These are phyloP conservation scores for Cubamyces lactineus DNA, from an alignment of 768 basidiomycete species.

Conservation along the genomic window DNA sequence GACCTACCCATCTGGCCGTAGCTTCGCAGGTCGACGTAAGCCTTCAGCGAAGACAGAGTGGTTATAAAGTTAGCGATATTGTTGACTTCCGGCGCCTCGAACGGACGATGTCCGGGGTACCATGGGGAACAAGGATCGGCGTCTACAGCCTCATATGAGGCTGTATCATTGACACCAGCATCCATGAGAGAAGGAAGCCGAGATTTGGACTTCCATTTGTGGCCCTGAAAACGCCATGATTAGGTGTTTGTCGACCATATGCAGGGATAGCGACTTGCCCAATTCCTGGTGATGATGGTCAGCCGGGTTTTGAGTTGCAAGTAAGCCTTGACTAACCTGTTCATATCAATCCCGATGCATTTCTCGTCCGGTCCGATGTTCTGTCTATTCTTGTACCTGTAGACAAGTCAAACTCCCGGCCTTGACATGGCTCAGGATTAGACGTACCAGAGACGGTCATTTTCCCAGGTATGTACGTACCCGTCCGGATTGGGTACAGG, in stretches of 20 bases:
- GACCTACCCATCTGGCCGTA: constrained; percentile 85
- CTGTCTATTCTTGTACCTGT: constrained; percentile 74
- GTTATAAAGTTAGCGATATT: constrained; percentile 72
- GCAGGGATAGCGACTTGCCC: constrained; percentile 42
- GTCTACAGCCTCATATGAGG: background rate
- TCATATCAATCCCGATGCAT: constrained; percentile 79
- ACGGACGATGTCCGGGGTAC: constrained; percentile 75
- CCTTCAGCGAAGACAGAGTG: constrained; percentile 54
- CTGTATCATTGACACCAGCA: constrained; percentile 12
- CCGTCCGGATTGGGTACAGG: constrained; percentile 74
- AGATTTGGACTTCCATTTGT: constrained; percentile 62
- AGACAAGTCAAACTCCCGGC: background rate
- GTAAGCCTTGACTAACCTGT: constrained; percentile 47
- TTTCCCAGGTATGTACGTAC: constrained; percentile 74
- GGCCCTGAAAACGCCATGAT: constrained; percentile 49
- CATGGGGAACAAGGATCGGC: constrained; percentile 70
- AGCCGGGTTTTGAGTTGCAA: background rate
- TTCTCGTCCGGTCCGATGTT: constrained; percentile 48
- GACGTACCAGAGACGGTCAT: constrained; percentile 64
- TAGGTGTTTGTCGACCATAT: background rate
- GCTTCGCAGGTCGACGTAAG: constrained; percentile 76
- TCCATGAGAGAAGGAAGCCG: constrained; percentile 25
- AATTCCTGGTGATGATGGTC: constrained; percentile 49
- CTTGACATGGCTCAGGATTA: too few relatives aligned
- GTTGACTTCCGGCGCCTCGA: constrained; percentile 77